These are phyloP conservation scores for Calocybe gambosa DNA, from an alignment of 1,284 basidiomycete genomes.

Conservation along the genomic window DNA sequence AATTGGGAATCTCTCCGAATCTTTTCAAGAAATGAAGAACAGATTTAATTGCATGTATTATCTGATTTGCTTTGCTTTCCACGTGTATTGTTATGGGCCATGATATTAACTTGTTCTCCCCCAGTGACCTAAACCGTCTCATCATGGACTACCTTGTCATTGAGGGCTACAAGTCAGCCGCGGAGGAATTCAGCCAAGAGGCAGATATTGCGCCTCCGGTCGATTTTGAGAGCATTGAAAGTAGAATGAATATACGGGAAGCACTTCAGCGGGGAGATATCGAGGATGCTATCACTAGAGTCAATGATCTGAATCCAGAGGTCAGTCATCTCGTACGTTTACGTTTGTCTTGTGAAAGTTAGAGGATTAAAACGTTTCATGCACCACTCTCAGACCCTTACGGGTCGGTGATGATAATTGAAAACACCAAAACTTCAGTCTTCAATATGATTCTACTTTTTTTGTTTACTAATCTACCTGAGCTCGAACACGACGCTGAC, in stretches of 20 bases:
- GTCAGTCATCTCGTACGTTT: constrained; percentile 48
- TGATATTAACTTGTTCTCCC: constrained; percentile 6
- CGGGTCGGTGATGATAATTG: constrained; percentile 69
- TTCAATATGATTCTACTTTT: constrained; percentile 72
- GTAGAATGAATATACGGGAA: constrained; percentile 89
- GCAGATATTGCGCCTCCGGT: constrained; percentile 72
- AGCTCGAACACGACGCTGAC: constrained; percentile 9
- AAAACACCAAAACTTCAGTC: constrained; percentile 81
- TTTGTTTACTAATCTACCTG: constrained; percentile 4
- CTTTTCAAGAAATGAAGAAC: constrained; percentile 45
- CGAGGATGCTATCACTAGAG: constrained; percentile 87
- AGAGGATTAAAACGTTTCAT: constrained; percentile 90
- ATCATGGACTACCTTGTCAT: constrained; percentile 98
- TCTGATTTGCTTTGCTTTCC: constrained; percentile 44
- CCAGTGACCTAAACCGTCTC: constrained; percentile 87
- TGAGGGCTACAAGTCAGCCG: constrained; percentile 95
- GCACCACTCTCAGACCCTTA: constrained; percentile 93
- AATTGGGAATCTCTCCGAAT: constrained; percentile 90
- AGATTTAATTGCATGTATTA: constrained; percentile 71
- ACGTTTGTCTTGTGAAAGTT: constrained; percentile 14
- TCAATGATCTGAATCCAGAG: constrained; percentile 96
- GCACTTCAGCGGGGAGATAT: constrained; percentile 93
- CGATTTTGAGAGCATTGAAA: constrained; percentile 90
- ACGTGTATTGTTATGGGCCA: background rate
- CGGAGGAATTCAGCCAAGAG: constrained; percentile 90